Conservation (phyloP, 2,329 filamentous ascomycete species). For the Cordyceps javanica region DNA sequence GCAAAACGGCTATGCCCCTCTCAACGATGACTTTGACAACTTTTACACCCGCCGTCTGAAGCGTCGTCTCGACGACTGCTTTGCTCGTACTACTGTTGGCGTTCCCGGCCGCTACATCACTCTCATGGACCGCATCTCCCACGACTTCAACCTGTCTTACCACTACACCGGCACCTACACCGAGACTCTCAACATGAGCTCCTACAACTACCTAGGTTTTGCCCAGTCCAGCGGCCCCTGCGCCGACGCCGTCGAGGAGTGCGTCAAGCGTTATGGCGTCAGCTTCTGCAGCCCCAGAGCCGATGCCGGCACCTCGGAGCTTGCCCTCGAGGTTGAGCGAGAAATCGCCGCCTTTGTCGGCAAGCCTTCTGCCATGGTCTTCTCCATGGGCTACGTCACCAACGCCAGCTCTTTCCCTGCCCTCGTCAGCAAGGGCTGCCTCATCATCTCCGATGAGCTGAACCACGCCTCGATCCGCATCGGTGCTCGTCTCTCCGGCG, state of each 20-base stretch:
- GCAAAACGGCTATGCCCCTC: constrained; percentile 82
- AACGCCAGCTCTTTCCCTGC: constrained; percentile 92
- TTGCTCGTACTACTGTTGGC: constrained; percentile 84
- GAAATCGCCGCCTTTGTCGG: constrained; percentile 87
- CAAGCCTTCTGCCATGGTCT: constrained; percentile 91
- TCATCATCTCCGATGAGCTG: constrained; percentile 93
- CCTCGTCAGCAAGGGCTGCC: constrained; percentile 82
- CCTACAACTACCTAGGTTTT: constrained; percentile 98
- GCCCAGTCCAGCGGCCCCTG: constrained; percentile 96
- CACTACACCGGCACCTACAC: constrained; percentile 83
- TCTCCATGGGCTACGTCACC: constrained; percentile 98
- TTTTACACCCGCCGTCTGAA: constrained; percentile 94
- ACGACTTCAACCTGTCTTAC: constrained; percentile 89
- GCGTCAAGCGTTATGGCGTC: constrained; percentile 78
- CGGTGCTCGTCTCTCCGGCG: constrained; percentile 86
- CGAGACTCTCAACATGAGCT: constrained; percentile 97
- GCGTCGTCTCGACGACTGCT: constrained; percentile 93
- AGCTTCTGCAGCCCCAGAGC: constrained; percentile 73
- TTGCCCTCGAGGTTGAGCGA: constrained; percentile 83
- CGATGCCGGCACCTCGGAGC: constrained; percentile 80
- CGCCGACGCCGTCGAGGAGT: constrained; percentile 84
- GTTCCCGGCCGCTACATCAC: constrained; percentile 94
- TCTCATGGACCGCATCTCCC: constrained; percentile 80
- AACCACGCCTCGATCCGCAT: constrained; percentile 98
- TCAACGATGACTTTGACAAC: constrained; percentile 98